Evolutionary conservation across 2,329 filamentous ascomycete genomes (phyloP).

Genomic region (Fusarium hostae): DNA sequence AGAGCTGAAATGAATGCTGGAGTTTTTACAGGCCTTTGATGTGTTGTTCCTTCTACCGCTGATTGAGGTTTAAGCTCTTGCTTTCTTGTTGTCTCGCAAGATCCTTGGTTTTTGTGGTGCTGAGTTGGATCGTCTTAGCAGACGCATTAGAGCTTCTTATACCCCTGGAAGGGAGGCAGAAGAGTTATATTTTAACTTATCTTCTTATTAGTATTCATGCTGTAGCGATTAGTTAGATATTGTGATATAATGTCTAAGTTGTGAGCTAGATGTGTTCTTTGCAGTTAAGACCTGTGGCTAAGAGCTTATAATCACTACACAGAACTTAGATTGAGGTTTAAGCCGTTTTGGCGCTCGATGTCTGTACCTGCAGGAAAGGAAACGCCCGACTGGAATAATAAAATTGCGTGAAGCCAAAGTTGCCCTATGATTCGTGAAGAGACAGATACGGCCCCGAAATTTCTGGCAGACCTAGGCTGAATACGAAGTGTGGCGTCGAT

Average conservation of each 20-base stretch:
- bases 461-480: neutral
- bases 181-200: too few species aligned
- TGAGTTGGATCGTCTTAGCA: too few species aligned
- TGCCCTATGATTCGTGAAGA: accelerated
- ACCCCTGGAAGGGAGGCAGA: too few species aligned
- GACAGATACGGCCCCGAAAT: neutral
- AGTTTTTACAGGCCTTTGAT: neutral
- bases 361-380: too few species aligned
- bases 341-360: too few species aligned
- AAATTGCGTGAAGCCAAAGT: accelerated
- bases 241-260: too few species aligned
- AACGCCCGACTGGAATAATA: neutral
- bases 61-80: neutral
- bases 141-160: too few species aligned
- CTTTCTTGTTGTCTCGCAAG: too few species aligned
- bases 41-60: neutral
- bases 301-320: neutral
- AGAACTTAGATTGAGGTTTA: neutral
- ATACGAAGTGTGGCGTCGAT: neutral
- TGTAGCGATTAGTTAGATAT: too few species aligned
- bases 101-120: too few species aligned
- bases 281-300: neutral
- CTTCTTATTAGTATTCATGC: too few species aligned
- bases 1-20: neutral
- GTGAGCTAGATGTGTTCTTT: neutral